Conservation (phyloP, 352 stramenopile genomes). For the Pythium aristosporum region DNA sequence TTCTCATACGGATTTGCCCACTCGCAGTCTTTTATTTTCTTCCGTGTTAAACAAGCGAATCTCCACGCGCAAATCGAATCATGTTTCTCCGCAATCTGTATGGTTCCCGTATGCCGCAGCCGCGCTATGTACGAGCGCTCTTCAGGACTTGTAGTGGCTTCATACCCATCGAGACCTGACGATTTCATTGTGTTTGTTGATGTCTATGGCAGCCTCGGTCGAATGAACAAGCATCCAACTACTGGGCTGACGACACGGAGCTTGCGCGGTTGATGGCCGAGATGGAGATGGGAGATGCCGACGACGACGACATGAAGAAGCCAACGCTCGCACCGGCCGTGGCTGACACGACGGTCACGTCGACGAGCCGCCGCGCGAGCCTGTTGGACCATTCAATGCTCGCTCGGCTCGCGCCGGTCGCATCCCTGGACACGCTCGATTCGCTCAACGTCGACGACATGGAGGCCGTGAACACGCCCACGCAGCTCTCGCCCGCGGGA, state of each 20-base stretch:
- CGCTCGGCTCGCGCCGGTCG: constrained; percentile 25
- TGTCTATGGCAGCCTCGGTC: constrained; percentile 45
- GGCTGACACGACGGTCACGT: constrained; percentile 5
- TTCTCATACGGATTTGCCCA: not conserved
- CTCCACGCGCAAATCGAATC: not conserved
- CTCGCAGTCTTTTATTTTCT: not conserved
- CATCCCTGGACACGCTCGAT: constrained; percentile 32
- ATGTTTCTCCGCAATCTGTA: constrained; percentile 85
- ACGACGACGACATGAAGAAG: constrained; percentile 49
- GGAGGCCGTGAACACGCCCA: constrained; percentile 41
- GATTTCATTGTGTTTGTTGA: not conserved
- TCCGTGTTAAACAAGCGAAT: not conserved
- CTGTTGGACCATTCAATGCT: constrained; percentile 27
- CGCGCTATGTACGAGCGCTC: constrained; percentile 56
- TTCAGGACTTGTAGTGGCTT: not conserved
- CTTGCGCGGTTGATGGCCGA: constrained; percentile 68
- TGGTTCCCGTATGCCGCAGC: constrained; percentile 73
- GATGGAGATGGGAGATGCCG: constrained; percentile 38
- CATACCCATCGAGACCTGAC: not conserved
- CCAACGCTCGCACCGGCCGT: constrained; percentile 30
- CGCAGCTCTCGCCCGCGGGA: constrained; percentile 67
- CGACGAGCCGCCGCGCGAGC: constrained; percentile 11
- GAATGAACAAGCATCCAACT: constrained; percentile 64
- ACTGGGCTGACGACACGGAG: constrained; percentile 81
- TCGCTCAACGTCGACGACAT: constrained; percentile 48